These are phyloP conservation scores for Mycena rosella DNA, from an alignment of 768 basidiomycete genomes.

Conservation along the genomic window DNA sequence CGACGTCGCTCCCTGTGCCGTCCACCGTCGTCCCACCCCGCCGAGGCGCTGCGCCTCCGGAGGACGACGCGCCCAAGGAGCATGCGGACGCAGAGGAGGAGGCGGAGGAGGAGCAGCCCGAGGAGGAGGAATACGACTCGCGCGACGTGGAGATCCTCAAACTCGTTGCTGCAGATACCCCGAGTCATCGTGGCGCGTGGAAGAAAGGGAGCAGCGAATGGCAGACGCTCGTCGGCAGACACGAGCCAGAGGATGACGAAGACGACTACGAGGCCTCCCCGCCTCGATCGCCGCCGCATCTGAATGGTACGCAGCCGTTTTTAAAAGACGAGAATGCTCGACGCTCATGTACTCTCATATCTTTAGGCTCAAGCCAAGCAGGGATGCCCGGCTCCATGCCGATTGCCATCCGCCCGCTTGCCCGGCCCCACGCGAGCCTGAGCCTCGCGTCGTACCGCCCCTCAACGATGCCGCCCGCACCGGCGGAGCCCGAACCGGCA, in stretches of 20 bases:
- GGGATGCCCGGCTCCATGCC: conserved; percentile 71
- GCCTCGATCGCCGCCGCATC: conserved; percentile 5
- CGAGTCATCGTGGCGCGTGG: conserved; percentile 82
- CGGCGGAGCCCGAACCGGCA: conserved; percentile 44
- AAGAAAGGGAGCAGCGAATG: conserved; percentile 72
- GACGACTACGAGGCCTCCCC: conserved; percentile 40
- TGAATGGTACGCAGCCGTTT: conserved; percentile 8
- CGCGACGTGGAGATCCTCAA: conserved; percentile 67
- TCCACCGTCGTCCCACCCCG: conserved; percentile 64
- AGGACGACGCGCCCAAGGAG: conserved; percentile 9
- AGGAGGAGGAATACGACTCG: conserved; percentile 43
- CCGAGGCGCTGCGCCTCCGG: conserved; percentile 44
- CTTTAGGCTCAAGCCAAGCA: conserved; percentile 22
- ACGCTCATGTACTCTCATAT: conserved; percentile 7
- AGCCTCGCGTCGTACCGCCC: conserved; percentile 72
- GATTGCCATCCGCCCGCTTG: conserved; percentile 64
- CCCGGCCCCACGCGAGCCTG: conserved; percentile 52
- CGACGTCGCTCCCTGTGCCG: conserved; percentile 76
- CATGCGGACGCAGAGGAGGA: conserved; percentile 12
- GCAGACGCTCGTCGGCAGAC: conserved; percentile 66
- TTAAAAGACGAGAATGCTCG: background rate
- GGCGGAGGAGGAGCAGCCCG: conserved; percentile 21
- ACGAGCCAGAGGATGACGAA: conserved; percentile 51
- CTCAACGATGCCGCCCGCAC: conserved; percentile 58
- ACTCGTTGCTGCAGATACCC: conserved; percentile 76